These are phyloP conservation scores for Sporothrix humicola DNA, from an alignment of 2,329 filamentous ascomycete species.

Conservation along the genomic window DNA sequence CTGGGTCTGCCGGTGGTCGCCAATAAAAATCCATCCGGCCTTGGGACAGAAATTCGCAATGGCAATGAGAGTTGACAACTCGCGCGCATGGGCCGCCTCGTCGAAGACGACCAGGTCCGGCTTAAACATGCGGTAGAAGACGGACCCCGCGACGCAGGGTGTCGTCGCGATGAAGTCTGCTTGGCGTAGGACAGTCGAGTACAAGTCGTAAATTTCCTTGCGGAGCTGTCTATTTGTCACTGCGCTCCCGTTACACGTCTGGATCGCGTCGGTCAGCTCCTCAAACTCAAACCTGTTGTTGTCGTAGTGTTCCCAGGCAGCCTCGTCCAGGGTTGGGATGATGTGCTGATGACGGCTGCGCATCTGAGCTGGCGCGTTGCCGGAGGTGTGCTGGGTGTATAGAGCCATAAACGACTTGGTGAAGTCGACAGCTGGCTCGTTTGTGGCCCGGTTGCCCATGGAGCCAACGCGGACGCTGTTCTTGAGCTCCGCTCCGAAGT, in stretches of 20 bases:
- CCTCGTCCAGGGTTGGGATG: slow-evolving; percentile 51
- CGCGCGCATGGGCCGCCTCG: slow-evolving; percentile 60
- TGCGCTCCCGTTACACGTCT: slow-evolving; percentile 40
- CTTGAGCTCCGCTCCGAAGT: slow-evolving; percentile 38
- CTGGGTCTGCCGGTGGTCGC: slow-evolving; percentile 53
- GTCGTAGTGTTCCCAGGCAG: slow-evolving; percentile 51
- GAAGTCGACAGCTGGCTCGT: slow-evolving; percentile 38
- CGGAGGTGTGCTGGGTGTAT: slow-evolving; percentile 39
- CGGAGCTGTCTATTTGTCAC: slow-evolving; percentile 42
- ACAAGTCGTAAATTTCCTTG: slow-evolving; percentile 44
- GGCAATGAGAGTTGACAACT: slow-evolving; percentile 53
- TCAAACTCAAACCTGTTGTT: slow-evolving; percentile 44
- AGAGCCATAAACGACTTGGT: slow-evolving; percentile 46
- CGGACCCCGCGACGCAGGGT: slow-evolving; percentile 50
- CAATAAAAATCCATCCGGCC: slow-evolving; percentile 53
- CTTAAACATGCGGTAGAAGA: slow-evolving; percentile 63
- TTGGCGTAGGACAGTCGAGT: slow-evolving; percentile 47
- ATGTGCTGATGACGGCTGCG: slow-evolving; percentile 32
- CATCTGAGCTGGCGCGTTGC: slow-evolving; percentile 38
- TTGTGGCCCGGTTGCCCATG: background rate
- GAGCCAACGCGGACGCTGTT: slow-evolving; percentile 27
- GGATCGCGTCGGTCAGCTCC: slow-evolving; percentile 48
- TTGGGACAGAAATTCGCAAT: slow-evolving; percentile 51
- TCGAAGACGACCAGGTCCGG: slow-evolving; percentile 87
- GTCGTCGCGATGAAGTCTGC: slow-evolving; percentile 56